Base-by-base conservation (phyloP, 2,329 filamentous ascomycete species). In the Fusarium coicis region DNA sequence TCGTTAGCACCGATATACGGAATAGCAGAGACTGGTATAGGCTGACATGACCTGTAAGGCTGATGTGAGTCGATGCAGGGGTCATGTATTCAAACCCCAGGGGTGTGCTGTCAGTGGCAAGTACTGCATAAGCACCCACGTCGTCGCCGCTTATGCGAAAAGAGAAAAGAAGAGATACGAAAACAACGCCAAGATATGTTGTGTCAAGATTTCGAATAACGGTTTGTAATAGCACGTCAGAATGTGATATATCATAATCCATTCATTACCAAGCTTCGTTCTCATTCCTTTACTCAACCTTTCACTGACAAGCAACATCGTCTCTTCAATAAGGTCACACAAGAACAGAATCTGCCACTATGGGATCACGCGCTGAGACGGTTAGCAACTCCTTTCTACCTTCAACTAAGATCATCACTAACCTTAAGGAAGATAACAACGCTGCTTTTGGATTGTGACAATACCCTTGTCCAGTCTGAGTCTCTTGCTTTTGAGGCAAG, bases 391-490 rank as follows among this genome's bases (percentile, higher is more conserved):
- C 12, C 4, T 1, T 47, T 47, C 44, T 4, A 21, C 4, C 0
- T 10, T 8, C 12, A 5, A 7, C 26, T 0, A 8, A 8, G 5
- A 21, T 10, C 3, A 21, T 21, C 3, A 28, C 21, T 21, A 10
- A 15, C 12, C 21, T 21, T 16, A 15, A 56, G 12, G 12, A 56
- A 56, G 37, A 44, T 56, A 30, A 43, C 53, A 23, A 56, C 53
- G 2, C 39, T 56, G 16, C 28, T 56, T 16, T 28, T 56, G 15
- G 53, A 44, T 6, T 56, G 39, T 8, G 39, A 56, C 12, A 56
- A 56, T 44, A 56, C 53, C 15, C 53, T 56, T 44, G 39, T 56
- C 16, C 53, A 56, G 12, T 44, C 53, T 2, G 53, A 56, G 9
- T 34, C 16, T 43, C 39, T 56, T 19, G 53, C 53, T 1, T 56